Evolutionary conservation across 495 filamentous ascomycete genomes (phyloP).

Genomic region (Penicillium arizonense): DNA sequence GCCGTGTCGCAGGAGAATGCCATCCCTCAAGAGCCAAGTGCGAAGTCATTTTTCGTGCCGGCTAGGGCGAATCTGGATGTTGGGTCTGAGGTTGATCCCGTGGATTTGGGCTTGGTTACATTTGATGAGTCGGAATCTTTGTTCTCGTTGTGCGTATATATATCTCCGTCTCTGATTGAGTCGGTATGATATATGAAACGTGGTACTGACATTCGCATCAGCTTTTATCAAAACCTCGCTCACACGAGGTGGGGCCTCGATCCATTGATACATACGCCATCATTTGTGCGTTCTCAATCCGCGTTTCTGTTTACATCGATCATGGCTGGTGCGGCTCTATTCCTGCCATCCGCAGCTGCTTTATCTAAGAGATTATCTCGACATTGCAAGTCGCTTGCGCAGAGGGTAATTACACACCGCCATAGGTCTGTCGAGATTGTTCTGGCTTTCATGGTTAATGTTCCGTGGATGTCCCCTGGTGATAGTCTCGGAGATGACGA

Average conservation of each 20-base stretch:
- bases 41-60: slow-evolving; percentile 59
- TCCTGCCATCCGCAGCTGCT: slow-evolving; percentile 59
- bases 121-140: slow-evolving; percentile 59
- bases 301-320: slow-evolving; percentile 72
- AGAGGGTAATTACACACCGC: slow-evolving; percentile 55
- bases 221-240: slow-evolving; percentile 67
- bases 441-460: slow-evolving; percentile 72
- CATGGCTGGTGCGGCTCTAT: slow-evolving; percentile 61
- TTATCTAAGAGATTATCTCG: slow-evolving; percentile 60
- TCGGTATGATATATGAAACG: not conserved
- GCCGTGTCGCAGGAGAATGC: slow-evolving; percentile 6
- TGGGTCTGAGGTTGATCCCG: slow-evolving; percentile 62
- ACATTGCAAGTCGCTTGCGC: slow-evolving; percentile 63
- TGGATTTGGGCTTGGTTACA: slow-evolving; percentile 64
- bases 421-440: slow-evolving; percentile 70
- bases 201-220: slow-evolving; percentile 21
- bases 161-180: not conserved
- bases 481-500: slow-evolving; percentile 67
- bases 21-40: slow-evolving; percentile 12
- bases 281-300: slow-evolving; percentile 64
- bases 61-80: slow-evolving; percentile 58
- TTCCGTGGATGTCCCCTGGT: slow-evolving; percentile 73
- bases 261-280: slow-evolving; percentile 58
- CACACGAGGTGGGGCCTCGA: slow-evolving; percentile 76
- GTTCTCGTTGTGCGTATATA: slow-evolving; percentile 56